These are phyloP conservation scores for Entomortierella lignicola DNA, from an alignment of 192 early-diverging fungal genomes.

Conservation along the genomic window DNA sequence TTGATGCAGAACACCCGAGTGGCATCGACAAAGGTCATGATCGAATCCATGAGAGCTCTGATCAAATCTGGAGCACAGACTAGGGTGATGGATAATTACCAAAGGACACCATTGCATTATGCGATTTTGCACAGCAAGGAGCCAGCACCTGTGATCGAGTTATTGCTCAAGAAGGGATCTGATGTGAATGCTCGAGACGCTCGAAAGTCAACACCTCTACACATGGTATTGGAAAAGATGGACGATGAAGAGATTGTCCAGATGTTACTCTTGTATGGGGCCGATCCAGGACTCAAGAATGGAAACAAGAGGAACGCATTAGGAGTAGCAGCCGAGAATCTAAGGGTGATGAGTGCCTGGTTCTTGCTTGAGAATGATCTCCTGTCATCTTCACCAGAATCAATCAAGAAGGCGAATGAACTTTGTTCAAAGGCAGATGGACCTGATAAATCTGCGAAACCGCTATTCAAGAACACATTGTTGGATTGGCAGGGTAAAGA, in stretches of 20 bases:
- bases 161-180: slow-evolving; percentile 44
- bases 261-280: slow-evolving; percentile 47
- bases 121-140: slow-evolving; percentile 33
- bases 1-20: slow-evolving; percentile 31
- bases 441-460: slow-evolving; percentile 46
- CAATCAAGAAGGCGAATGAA: slow-evolving; percentile 39
- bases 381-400: slow-evolving; percentile 39
- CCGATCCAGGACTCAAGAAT: slow-evolving; percentile 39
- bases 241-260: slow-evolving; percentile 49
- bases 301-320: slow-evolving; percentile 32
- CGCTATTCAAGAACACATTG: slow-evolving; percentile 50
- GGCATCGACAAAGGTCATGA: slow-evolving; percentile 21
- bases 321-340: slow-evolving; percentile 34
- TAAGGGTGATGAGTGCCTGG: slow-evolving; percentile 49
- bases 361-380: slow-evolving; percentile 54
- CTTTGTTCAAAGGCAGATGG: slow-evolving; percentile 52
- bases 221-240: slow-evolving; percentile 38
- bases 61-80: slow-evolving; percentile 42
- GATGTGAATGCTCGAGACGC: slow-evolving; percentile 45
- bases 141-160: slow-evolving; percentile 38
- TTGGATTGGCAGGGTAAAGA: slow-evolving; percentile 50
- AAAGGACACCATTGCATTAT: slow-evolving; percentile 38
- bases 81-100: slow-evolving; percentile 16
- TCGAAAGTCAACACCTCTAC: slow-evolving; percentile 32
- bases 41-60: slow-evolving; percentile 36